A percentile compares a stretch with the other conserved stretches of the same genome.
phyloP scores from a whole-genome alignment of 106 monocot genomes.

The Platanthera zijinensis region DNA sequence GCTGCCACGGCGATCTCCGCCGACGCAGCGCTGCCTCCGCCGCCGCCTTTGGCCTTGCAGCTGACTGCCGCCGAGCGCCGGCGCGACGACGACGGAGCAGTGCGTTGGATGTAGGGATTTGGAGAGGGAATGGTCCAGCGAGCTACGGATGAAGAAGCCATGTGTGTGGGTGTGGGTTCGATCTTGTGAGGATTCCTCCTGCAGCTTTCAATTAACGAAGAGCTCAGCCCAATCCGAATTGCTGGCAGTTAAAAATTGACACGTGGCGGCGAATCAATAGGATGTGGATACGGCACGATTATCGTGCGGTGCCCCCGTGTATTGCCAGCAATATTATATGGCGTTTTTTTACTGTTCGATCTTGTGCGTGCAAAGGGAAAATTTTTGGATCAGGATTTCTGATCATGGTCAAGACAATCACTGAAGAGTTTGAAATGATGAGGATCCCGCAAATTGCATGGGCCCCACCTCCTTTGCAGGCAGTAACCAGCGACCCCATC shows the following conservation, averaged over 20 bases:
- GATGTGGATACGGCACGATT: too few species aligned
- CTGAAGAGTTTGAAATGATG: too few species aligned
- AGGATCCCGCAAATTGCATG: too few species aligned
- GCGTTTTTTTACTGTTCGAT: too few species aligned
- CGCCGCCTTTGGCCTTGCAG: conserved; percentile 9
- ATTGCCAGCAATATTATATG: too few species aligned
- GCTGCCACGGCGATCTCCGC: conserved; percentile 26
- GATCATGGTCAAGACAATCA: too few species aligned
- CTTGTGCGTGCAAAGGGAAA: too few species aligned
- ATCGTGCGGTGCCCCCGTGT: too few species aligned
- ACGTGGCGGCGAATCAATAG: too few species aligned
- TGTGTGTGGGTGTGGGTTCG: too few species aligned
- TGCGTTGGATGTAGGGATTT: background rate
- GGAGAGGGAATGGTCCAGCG: background rate
- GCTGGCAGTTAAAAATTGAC: background rate
- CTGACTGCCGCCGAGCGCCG: conserved; percentile 1
- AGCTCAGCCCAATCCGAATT: background rate
- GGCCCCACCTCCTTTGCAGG: too few species aligned
- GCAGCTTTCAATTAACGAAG: background rate
- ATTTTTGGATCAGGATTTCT: background rate
- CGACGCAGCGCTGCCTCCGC: background rate
- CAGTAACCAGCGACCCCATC: too few species aligned
- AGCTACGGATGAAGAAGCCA: background rate
- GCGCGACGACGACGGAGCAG: background rate
- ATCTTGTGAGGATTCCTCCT: background rate